Conservation (phyloP, 148 eudicot genomes). For the Spergularia marina region DNA sequence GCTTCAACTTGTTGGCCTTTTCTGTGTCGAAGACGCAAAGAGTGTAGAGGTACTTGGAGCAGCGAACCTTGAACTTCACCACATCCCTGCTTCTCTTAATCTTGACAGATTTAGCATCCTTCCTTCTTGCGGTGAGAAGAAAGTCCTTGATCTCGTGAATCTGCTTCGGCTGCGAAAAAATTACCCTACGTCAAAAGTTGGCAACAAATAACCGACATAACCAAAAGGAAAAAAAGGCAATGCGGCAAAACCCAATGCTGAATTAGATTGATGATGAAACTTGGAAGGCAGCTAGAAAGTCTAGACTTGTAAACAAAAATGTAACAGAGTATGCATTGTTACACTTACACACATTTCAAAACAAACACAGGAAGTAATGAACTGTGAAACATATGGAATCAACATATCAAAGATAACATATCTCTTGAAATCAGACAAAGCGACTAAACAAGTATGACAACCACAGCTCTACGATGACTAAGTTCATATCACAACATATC, state of each 20-base stretch:
- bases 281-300: no score
- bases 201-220: no score
- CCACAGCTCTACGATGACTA: no score
- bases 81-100: slow-evolving; percentile 54
- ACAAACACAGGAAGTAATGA: background rate
- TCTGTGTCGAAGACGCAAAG: slow-evolving; percentile 49
- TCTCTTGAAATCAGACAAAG: no score
- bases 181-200: no score
- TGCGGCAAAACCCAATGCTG: no score
- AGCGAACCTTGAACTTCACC: slow-evolving; percentile 61
- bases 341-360: background rate
- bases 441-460: no score
- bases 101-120: slow-evolving; percentile 55
- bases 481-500: no score
- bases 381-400: no score
- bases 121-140: slow-evolving; percentile 61
- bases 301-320: background rate
- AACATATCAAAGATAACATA: no score
- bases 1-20: slow-evolving; percentile 64
- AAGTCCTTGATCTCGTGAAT: slow-evolving; percentile 64
- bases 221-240: background rate
- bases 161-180: slow-evolving; percentile 45
- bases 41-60: slow-evolving; percentile 63
- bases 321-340: background rate
- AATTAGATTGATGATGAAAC: no score